Evolutionary conservation across 306 rosid genomes (phyloP).

Genomic region (Luffa acutangula): DNA sequence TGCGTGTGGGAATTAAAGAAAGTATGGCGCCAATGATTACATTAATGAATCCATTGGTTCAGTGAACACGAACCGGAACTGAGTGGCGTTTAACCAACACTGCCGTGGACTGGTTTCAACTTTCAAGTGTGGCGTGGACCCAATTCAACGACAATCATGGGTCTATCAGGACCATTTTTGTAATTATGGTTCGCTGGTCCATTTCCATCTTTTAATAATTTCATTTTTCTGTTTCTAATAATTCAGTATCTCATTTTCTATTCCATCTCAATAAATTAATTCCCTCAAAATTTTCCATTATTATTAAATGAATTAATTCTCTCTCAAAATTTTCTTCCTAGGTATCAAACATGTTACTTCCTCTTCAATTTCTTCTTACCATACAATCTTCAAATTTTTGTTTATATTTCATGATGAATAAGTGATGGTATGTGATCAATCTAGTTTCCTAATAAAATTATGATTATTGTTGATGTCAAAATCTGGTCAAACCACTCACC

Average conservation of each 20-base stretch:
- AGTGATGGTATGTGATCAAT: no score
- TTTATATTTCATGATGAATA: no score
- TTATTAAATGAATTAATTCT: no score
- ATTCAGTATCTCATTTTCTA: background rate
- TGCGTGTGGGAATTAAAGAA: background rate
- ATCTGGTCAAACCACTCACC: no score
- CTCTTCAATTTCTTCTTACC: no score
- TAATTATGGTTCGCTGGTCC: background rate
- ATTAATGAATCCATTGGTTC: background rate
- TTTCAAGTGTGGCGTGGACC: background rate
- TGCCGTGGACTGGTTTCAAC: background rate
- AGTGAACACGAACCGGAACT: constrained; percentile 1
- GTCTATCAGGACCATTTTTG: background rate
- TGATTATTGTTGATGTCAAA: no score
- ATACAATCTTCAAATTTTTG: no score
- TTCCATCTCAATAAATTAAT: background rate
- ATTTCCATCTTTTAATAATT: background rate
- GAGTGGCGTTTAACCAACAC: background rate
- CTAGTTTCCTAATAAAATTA: no score
- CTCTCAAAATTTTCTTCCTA: no score
- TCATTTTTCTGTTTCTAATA: background rate
- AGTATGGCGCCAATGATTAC: background rate
- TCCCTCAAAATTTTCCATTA: no score
- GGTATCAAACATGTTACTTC: no score
- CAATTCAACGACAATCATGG: background rate